Evolutionary conservation across 164 flowering plant species (phyloP), one percentile per base, ranked within the genome.

Genomic region (Aristolochia californica): DNA sequence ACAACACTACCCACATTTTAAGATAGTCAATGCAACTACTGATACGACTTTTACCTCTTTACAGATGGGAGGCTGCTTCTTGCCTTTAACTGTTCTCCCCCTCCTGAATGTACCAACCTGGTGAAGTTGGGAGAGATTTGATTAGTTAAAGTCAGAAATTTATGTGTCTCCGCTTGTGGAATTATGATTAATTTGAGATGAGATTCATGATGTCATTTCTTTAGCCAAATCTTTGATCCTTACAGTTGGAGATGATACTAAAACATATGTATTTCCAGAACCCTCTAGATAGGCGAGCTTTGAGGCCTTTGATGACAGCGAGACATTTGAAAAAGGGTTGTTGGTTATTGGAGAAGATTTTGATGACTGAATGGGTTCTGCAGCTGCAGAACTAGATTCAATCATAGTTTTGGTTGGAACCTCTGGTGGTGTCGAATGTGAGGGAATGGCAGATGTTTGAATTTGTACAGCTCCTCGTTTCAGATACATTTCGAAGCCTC

Each of bases 81-180:
- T 82, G 68, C 94, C 96, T 76, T 87, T 93, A 59, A 80, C 60
- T 22, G 80, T 81, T 73, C 87, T 80, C 52, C 82, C 85, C 55
- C 85, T 81, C 60, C 79, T 72, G 74, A 87, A 87, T 60, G 80
- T 68, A 20, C 97, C 98, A 72, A 93, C 97, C 98, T 91, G 72
- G 13, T 8, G 45, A 56, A 52, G 56, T 43, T 17, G 23, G 23
- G 59, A 60, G 14, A 16, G 28, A 38, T 55, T 27, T n/a, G 50
- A 44, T 53, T 48, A 25, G 13, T 18, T 55, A 38, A 63, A 30
- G 22, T 12, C 25, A 12, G 40, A 24, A 40, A 45, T 13, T 11
- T 24, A 45, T 16, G 23, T 21, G 20, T 26, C 26, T 15, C 14
- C 11, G 10, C 13, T 12, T 57, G 20, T 57, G 60, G 34, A 45